A percentile compares a stretch with the other conserved stretches of the same genome.
Evolutionary conservation across 257 asterid species (phyloP).

Genomic region (Agastache rugosa): DNA sequence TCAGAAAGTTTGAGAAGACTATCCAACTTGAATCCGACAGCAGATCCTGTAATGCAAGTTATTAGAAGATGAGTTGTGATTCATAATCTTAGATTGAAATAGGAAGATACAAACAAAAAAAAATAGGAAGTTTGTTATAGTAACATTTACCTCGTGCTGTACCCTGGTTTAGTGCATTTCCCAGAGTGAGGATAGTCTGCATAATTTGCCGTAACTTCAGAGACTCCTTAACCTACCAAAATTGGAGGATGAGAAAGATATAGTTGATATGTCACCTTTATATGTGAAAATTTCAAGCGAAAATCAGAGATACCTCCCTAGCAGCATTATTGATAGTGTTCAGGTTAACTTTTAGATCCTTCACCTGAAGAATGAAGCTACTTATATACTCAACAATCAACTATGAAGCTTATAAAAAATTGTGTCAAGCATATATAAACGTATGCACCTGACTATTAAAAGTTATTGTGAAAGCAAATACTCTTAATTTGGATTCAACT

Average conservation of each 20-base stretch:
- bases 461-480: slow-evolving; percentile 89
- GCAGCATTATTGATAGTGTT: slow-evolving; percentile 79
- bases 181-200: slow-evolving; percentile 97
- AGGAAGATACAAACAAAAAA: slow-evolving; percentile 29
- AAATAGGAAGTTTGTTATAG: slow-evolving; percentile 25
- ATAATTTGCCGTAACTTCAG: slow-evolving; percentile 84
- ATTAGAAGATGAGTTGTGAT: slow-evolving; percentile 30
- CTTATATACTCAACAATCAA: slow-evolving; percentile 33
- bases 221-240: slow-evolving; percentile 85
- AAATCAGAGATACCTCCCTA: slow-evolving; percentile 68
- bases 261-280: slow-evolving; percentile 29
- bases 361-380: slow-evolving; percentile 65
- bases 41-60: slow-evolving; percentile 71
- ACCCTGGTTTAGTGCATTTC: slow-evolving; percentile 98
- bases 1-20: slow-evolving; percentile 98
- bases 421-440: slow-evolving; percentile 26
- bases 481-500: slow-evolving; percentile 96
- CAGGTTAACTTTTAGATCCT: slow-evolving; percentile 75
- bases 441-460: slow-evolving; percentile 80
- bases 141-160: slow-evolving; percentile 83
- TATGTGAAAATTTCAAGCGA: slow-evolving; percentile 34
- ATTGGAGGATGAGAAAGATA: slow-evolving; percentile 39
- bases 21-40: slow-evolving; percentile 97
- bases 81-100: slow-evolving; percentile 26
- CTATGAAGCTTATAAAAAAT: slow-evolving; percentile 24